Base-by-base conservation (phyloP, 345 rosid species). In the Eucalyptus erythrocorys region DNA sequence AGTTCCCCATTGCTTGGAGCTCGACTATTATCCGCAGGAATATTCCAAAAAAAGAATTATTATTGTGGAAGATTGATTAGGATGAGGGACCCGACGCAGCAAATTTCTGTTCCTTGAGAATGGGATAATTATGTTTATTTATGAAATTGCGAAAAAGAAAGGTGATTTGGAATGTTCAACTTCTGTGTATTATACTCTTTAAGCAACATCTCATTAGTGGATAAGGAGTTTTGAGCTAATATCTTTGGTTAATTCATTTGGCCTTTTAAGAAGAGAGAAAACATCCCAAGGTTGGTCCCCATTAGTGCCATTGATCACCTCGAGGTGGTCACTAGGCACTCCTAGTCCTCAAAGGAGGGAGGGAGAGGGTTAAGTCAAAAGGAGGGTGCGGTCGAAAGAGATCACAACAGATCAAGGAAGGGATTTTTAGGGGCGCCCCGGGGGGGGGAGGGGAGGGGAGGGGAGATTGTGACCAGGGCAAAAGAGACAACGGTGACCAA, bases 391-490 rank as follows among this genome's bases (percentile, higher is more conserved):
- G 17, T 68, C 80, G 1, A 9, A 68, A 34, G 26, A 19, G 43
- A 68, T 68, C 19, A 42, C 26, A 1, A 17, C 6, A 3, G 1
- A 68, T 3, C 24, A 4, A 32, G 21, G 40, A 1, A 5, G 16
- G 27, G 7, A 4, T n/a, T n/a, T n/a, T n/a, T n/a, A n/a, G n/a
- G n/a, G n/a, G n/a, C n/a, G n/a, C n/a, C n/a, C n/a, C n/a, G n/a
- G 6, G 3, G 8, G 13, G 32, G 6, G 3, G n/a, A n/a, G n/a
- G n/a, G n/a, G n/a, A n/a, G n/a, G n/a, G 14, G n/a, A n/a, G 1
- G 14, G 4, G 49, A 48, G 49, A 48, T 4, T 0, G 5, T 13
- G 6, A 48, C 49, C 15, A 13, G 2, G 49, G 0, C 5, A 5
- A 12, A 4, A 66, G 76, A 32, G 76, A n/a, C 21, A 7, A 7